Percentiles rank a stretch among this genome's conserved stretches.
These are phyloP conservation scores for Acer campestre DNA, from an alignment of 345 rosid species.

Conservation along the genomic window DNA sequence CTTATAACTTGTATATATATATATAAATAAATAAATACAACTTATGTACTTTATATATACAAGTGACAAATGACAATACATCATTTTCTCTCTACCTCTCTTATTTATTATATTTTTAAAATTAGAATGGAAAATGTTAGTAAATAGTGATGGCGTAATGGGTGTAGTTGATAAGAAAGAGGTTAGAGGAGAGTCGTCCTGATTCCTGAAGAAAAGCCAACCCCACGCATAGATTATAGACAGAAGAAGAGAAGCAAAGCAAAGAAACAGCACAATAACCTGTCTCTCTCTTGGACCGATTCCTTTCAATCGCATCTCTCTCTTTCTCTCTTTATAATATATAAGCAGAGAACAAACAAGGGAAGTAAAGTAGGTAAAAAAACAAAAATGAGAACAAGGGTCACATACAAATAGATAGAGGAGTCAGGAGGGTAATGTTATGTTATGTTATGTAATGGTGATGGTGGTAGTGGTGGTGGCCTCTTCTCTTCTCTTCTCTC, in stretches of 20 bases:
- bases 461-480: conserved; percentile 17
- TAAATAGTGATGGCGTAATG: conserved; percentile 7
- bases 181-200: conserved; percentile 32
- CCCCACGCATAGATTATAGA: conserved; percentile 28
- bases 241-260: conserved; percentile 10
- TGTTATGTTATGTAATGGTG: not conserved
- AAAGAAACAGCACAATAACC: conserved; percentile 32
- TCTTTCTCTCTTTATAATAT: conserved; percentile 2
- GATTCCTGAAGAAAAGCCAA: conserved; percentile 32
- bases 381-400: conserved; percentile 17
- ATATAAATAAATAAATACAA: not conserved
- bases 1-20: conserved; percentile 9
- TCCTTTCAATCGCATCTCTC: conserved; percentile 33
- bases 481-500: conserved; percentile 1
- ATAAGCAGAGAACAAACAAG: not conserved
- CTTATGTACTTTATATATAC: too few relatives aligned
- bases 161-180: conserved; percentile 28
- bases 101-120: not conserved
- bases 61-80: too few relatives aligned
- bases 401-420: not conserved
- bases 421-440: not conserved
- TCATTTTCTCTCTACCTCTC: not conserved
- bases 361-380: conserved; percentile 11
- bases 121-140: not conserved
- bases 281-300: conserved; percentile 46